Base-by-base conservation (phyloP, 1,284 basidiomycete genomes). In the Ustilago cynodontis region DNA sequence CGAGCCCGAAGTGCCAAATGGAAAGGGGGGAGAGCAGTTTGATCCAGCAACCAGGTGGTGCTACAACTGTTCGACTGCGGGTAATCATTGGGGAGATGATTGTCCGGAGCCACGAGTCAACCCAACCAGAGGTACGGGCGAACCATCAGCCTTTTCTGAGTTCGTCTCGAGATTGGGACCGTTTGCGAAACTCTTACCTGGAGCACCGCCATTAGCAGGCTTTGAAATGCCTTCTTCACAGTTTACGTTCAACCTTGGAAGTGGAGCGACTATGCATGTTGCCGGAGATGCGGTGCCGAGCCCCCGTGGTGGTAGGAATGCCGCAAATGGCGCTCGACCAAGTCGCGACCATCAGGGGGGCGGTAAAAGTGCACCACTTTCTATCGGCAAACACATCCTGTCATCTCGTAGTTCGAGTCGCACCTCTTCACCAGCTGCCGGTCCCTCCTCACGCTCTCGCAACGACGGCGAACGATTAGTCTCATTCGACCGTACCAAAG, bases 71-170 rank as follows among this genome's bases (percentile, higher is more conserved):
- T 93, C 93, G 28, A 86, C 87, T 35, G 86, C 87, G 56, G 93
- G 93, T 5, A 79, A 79, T 35, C 94, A 97, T 86, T 90, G 93
- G 84, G 94, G 94, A 50, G 94, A 96, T 83, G 94, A 95, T 84
- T 96, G 94, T 78, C 86, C 89, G 29, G 88, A 89, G 41, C 82
- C 88, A 2, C 87, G 89, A 2, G 89, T 88, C 70, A 88, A 87
- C 14, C 85, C 86, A 28, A 90, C 90, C 67, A 83, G 87, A 41
- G 89, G 91, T 0, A 84, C 86, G 41, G 90, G 70, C 39, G 84
- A 92, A 74, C 88, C 89, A 16, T 93, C 92, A 3, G 93, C 93
- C 1, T 96, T 95, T 86, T 90, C 92, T 72, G 86, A 87, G 26
- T 88, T 90, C 80, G 92, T 93, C 81, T 88, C 90, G 11, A 88